phyloP scores from a whole-genome alignment of 768 basidiomycete genomes.

The Russula earlei region DNA sequence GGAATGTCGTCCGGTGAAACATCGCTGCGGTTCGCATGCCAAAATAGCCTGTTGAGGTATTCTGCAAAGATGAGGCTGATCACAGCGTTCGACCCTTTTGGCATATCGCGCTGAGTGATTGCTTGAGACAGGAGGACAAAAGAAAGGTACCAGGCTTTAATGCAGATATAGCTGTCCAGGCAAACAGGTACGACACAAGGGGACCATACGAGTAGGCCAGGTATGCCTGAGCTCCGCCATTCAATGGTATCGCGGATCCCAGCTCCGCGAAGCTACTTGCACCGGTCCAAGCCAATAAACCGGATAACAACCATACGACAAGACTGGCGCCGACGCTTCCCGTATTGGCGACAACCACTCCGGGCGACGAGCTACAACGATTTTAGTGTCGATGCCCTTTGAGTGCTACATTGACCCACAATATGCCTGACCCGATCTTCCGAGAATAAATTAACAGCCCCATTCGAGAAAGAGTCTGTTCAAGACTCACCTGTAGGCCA shows the following conservation, averaged over 20 bases:
- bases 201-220: conserved; percentile 85
- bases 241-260: conserved; percentile 77
- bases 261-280: conserved; percentile 91
- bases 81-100: conserved; percentile 64
- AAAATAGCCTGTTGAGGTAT: conserved; percentile 86
- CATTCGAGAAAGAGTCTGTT: not conserved
- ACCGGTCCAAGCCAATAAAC: conserved; percentile 88
- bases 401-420: conserved; percentile 40
- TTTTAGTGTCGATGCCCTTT: conserved; percentile 4
- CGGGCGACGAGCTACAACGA: conserved; percentile 72
- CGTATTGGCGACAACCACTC: conserved; percentile 82
- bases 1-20: conserved; percentile 74
- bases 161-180: conserved; percentile 89
- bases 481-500: conserved; percentile 55
- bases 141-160: conserved; percentile 60
- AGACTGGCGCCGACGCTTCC: conserved; percentile 87
- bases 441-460: not conserved
- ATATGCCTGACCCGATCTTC: conserved; percentile 89
- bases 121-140: not conserved
- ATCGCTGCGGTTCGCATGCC: conserved; percentile 60
- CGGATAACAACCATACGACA: conserved; percentile 73
- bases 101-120: conserved; percentile 1
- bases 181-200: conserved; percentile 80
- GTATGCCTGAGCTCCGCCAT: conserved; percentile 65
- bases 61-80: conserved; percentile 86